Percentiles rank a stretch among this genome's conserved stretches.
These are phyloP conservation scores for Calocera cornea DNA, from an alignment of 768 basidiomycete genomes.

Conservation along the genomic window DNA sequence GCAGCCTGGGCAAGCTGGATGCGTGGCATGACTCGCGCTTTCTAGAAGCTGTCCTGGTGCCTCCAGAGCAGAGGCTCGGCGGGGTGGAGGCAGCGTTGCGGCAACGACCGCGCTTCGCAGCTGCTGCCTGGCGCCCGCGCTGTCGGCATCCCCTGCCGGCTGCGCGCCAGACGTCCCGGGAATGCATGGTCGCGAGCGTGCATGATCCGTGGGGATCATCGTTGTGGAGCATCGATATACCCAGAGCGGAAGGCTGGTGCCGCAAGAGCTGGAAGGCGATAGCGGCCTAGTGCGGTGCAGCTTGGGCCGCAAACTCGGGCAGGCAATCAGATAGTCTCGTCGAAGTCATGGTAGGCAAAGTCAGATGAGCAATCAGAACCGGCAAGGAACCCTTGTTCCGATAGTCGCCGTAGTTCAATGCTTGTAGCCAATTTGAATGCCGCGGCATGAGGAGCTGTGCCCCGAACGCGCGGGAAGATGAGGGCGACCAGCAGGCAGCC, in stretches of 20 bases:
- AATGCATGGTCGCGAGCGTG: neutral
- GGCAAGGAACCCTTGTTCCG: neutral
- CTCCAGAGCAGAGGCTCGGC: too few relatives aligned
- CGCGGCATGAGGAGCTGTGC: neutral
- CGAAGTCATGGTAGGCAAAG: neutral
- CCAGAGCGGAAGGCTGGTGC: neutral
- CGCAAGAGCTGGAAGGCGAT: neutral
- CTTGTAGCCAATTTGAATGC: neutral
- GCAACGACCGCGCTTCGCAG: too few relatives aligned
- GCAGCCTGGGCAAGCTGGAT: too few relatives aligned
- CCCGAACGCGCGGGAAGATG: neutral
- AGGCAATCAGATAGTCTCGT: neutral
- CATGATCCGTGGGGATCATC: neutral
- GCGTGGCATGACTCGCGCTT: too few relatives aligned
- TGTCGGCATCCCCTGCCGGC: too few relatives aligned
- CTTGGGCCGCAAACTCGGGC: neutral
- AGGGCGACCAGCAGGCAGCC: neutral
- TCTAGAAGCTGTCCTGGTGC: too few relatives aligned
- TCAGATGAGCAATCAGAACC: neutral
- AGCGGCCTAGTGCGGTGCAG: neutral
- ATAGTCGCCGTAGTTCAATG: neutral
- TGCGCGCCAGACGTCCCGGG: neutral
- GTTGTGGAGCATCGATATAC: constrained; percentile 5
- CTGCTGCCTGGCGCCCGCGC: too few relatives aligned
- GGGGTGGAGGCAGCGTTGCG: too few relatives aligned